Evolutionary conservation across 2,329 filamentous ascomycete genomes (phyloP).

Genomic region (Ambrosiella cleistominuta): DNA sequence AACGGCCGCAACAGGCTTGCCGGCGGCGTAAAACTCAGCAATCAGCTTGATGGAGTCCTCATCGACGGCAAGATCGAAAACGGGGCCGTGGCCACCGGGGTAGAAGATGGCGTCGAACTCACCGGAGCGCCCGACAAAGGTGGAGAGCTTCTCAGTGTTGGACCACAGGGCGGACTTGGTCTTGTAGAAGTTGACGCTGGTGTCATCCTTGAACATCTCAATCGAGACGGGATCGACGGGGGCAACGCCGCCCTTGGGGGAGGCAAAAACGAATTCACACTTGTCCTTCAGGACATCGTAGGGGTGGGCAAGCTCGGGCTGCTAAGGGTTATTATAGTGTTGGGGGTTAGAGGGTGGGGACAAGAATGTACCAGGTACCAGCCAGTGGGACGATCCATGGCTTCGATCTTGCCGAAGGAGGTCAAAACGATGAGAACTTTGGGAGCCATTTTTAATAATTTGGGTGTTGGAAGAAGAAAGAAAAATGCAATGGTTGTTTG

Average conservation of each 20-base stretch:
- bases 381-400: slow-evolving; percentile 38
- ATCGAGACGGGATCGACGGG: slow-evolving; percentile 44
- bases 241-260: slow-evolving; percentile 42
- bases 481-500: background rate
- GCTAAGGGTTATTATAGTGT: slow-evolving; percentile 2
- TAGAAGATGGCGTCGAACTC: slow-evolving; percentile 48
- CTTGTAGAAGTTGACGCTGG: slow-evolving; percentile 36
- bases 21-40: slow-evolving; percentile 40
- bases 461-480: too few relatives aligned
- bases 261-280: slow-evolving; percentile 38
- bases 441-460: slow-evolving; percentile 25
- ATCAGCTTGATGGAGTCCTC: slow-evolving; percentile 40
- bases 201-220: slow-evolving; percentile 35
- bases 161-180: slow-evolving; percentile 43
- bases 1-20: slow-evolving; percentile 47
- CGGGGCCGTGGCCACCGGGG: slow-evolving; percentile 43
- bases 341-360: background rate
- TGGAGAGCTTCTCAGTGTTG: slow-evolving; percentile 39
- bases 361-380: slow-evolving; percentile 45
- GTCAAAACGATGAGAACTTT: slow-evolving; percentile 57
- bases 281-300: slow-evolving; percentile 39
- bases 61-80: slow-evolving; percentile 48
- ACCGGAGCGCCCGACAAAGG: slow-evolving; percentile 35
- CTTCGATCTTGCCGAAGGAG: slow-evolving; percentile 35
- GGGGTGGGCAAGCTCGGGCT: slow-evolving; percentile 49